phyloP scores from a whole-genome alignment of 208 protist genomes.

The Trypanosoma theileri region DNA sequence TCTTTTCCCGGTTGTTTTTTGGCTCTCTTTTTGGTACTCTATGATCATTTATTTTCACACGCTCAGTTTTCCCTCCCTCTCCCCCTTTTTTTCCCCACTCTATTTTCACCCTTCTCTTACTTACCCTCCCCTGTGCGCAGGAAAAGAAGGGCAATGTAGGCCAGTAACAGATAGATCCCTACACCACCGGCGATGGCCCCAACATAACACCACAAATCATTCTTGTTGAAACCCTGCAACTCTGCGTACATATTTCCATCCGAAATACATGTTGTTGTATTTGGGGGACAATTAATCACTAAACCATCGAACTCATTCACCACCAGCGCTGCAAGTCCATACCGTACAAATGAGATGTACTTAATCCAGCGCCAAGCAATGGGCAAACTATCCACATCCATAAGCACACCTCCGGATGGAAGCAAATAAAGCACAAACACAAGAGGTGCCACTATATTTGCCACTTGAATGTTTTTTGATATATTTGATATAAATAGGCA shows the following conservation, averaged over 20 bases:
- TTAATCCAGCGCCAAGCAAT: conserved; percentile 75
- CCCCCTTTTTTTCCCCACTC: background rate
- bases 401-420: conserved; percentile 61
- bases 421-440: conserved; percentile 66
- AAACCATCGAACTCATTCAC: conserved; percentile 78
- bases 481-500: conserved; percentile 71
- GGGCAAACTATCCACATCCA: conserved; percentile 54
- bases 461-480: conserved; percentile 47
- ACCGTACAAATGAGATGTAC: conserved; percentile 72
- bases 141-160: conserved; percentile 44
- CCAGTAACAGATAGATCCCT: conserved; percentile 46
- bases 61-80: background rate
- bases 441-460: conserved; percentile 60
- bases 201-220: conserved; percentile 32
- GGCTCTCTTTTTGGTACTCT: too few relatives aligned
- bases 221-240: conserved; percentile 39
- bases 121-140: conserved; percentile 4
- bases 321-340: conserved; percentile 53
- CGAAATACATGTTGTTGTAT: conserved; percentile 29
- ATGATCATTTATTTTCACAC: background rate
- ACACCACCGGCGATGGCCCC: conserved; percentile 31
- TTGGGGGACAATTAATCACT: conserved; percentile 33
- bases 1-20: too few relatives aligned
- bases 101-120: conserved; percentile 2
- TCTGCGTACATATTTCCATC: conserved; percentile 46